Conservation (phyloP, 768 basidiomycete genomes). For the Lactarius sp. region DNA sequence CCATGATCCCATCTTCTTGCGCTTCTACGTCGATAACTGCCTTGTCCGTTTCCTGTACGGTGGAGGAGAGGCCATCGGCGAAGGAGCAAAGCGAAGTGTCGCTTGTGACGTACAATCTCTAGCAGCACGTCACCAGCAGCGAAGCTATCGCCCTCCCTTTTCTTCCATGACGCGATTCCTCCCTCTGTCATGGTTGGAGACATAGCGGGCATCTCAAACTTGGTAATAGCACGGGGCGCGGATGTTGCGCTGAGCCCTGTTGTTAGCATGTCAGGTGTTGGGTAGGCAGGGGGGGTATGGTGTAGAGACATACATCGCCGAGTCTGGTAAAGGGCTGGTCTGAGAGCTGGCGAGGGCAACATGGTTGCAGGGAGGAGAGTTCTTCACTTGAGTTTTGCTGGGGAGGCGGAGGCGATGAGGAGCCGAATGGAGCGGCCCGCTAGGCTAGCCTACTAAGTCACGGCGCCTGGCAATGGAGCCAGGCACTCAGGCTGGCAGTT, state of each 20-base stretch:
- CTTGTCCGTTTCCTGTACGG: conserved; percentile 83
- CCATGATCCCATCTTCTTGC: conserved; percentile 92
- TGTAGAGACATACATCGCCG: conserved; percentile 7
- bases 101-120: conserved; percentile 66
- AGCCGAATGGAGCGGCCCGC: too few relatives aligned
- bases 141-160: conserved; percentile 77
- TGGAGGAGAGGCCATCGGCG: background rate
- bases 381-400: background rate
- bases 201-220: conserved; percentile 93
- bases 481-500: too few relatives aligned
- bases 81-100: background rate
- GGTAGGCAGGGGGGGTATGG: background rate
- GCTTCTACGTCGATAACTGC: conserved; percentile 98
- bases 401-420: too few relatives aligned
- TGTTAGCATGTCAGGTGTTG: background rate
- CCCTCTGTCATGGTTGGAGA: conserved; percentile 97
- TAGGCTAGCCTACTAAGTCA: conserved; percentile 29
- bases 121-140: conserved; percentile 78
- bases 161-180: conserved; percentile 88
- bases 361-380: background rate
- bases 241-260: conserved; percentile 53
- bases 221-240: conserved; percentile 56
- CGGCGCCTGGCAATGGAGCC: too few relatives aligned
- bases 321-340: conserved; percentile 5
- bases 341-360: conserved; percentile 11